Evolutionary conservation across 169 alveolate genomes (phyloP).

Genomic region (Eimeria falciformis): DNA sequence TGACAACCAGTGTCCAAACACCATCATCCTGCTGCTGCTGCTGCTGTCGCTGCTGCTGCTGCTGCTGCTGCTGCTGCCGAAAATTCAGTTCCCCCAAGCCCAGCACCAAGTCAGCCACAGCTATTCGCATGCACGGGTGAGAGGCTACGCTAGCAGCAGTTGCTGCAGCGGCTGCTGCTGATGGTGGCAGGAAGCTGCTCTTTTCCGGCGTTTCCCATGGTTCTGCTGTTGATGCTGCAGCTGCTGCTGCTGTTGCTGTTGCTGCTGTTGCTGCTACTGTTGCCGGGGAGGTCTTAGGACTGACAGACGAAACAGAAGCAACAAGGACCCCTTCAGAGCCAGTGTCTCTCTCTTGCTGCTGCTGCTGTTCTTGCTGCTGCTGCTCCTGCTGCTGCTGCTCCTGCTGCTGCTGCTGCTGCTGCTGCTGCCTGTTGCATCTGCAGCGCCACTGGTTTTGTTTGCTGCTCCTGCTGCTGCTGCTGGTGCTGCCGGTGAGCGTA

Average conservation of each 20-base stretch:
- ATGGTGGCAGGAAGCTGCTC: not conserved
- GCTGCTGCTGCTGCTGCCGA: slow-evolving; percentile 51
- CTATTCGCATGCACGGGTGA: slow-evolving; percentile 20
- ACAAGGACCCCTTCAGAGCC: not conserved
- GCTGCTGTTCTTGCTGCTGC: not conserved
- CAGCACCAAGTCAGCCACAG: slow-evolving; percentile 40
- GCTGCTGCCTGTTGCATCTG: not conserved
- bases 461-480: slow-evolving; percentile 14
- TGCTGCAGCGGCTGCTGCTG: slow-evolving; percentile 10
- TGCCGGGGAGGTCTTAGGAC: not conserved
- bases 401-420: slow-evolving; percentile 37
- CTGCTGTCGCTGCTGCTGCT: slow-evolving; percentile 54
- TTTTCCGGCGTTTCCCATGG: not conserved
- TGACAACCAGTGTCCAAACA: not conserved
- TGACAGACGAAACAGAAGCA: not conserved
- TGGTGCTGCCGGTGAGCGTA: not conserved
- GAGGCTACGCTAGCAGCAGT: not conserved
- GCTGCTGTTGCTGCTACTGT: slow-evolving; percentile 44
- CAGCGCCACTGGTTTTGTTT: too few relatives aligned
- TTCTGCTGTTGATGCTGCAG: not conserved
- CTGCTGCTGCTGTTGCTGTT: slow-evolving; percentile 35
- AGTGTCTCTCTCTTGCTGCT: not conserved
- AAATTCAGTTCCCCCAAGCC: not conserved
- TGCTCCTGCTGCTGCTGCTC: not conserved
- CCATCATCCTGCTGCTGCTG: slow-evolving; percentile 39